Percentiles rank a stretch among this genome's conserved stretches.
Evolutionary conservation across 495 filamentous ascomycete species (phyloP).

Genomic region (Antarctomyces pellizariae): DNA sequence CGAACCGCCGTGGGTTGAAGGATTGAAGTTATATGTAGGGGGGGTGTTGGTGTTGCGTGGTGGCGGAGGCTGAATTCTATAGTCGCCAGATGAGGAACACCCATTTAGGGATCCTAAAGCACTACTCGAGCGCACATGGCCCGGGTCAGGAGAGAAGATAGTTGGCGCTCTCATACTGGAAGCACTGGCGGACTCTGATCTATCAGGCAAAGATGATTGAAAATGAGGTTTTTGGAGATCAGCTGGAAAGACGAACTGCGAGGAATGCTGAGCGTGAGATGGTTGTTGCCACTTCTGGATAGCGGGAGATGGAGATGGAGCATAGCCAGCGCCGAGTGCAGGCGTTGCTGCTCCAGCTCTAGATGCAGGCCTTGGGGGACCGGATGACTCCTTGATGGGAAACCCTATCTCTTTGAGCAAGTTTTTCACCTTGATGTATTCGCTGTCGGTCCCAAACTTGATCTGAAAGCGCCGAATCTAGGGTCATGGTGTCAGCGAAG

Average conservation of each 20-base stretch:
- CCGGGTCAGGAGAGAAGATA: too few species aligned
- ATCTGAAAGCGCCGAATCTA: constrained; percentile 24
- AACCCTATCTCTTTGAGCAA: constrained; percentile 14
- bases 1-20: too few species aligned
- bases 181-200: not conserved
- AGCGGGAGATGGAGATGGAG: not conserved
- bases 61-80: too few species aligned
- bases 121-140: too few species aligned
- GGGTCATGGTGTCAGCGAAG: constrained; percentile 1
- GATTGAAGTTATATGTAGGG: too few species aligned
- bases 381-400: constrained; percentile 5
- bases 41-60: too few species aligned
- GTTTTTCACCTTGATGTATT: constrained; percentile 14
- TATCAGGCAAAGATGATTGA: not conserved
- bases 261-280: not conserved
- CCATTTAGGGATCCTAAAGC: too few species aligned
- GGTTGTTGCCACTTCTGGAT: not conserved
- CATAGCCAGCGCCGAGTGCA: not conserved
- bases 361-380: not conserved
- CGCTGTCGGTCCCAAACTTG: constrained; percentile 15
- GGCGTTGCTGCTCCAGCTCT: not conserved
- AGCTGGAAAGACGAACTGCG: not conserved
- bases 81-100: too few species aligned
- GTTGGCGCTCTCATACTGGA: too few species aligned
- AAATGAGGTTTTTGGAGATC: constrained; percentile 5